Base-by-base conservation (phyloP, 2,329 filamentous ascomycete species). In the Trichoderma pleuroti region DNA sequence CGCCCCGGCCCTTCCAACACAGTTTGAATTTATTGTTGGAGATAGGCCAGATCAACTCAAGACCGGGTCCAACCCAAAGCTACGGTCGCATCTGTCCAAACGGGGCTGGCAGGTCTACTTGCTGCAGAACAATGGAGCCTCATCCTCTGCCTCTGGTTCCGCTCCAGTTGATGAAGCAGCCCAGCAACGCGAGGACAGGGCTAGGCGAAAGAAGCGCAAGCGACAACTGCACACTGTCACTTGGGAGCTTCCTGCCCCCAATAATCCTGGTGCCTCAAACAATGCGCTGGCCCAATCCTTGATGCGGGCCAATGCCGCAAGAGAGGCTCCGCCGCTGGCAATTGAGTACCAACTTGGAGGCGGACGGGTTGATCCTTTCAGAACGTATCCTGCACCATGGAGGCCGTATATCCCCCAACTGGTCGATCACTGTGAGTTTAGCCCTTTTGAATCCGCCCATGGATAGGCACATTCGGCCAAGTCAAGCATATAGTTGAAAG, bases 331-430 rank as follows among this genome's bases (percentile, higher is more conserved):
- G 32, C n/a, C 39, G 8, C 10, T 56, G 24, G 24, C 61, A 21
- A 74, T 75, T 8, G 75, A 77, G 26, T 72, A 67, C 30, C 64
- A 67, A n/a, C 74, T 76, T 8, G 75, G 75, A 21, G 75, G 74
- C 39, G 75, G 73, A 24, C 73, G 76, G 9, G 72, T 76, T 26
- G 76, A 77, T 70, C 76, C 76, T 5, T 77, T 77, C 69, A 72
- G 70, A 39, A 71, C 76, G 4, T 75, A 77, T 70, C 75, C 76
- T 10, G 72, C 70, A 6, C 72, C 71, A 32, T 75, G 73, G 72
- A 39, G 65, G 66, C 63, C 73, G 1, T 73, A 74, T 68, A 73
- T 77, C 5, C 75, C 76, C 14, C 72, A 70, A 5, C 64, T 77
- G 57, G 74, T 76, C 8, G 76, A 77, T 46, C 75, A 77, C 36